phyloP scores from a whole-genome alignment of 2,329 filamentous ascomycete species.

The Orbilia oligospora region DNA sequence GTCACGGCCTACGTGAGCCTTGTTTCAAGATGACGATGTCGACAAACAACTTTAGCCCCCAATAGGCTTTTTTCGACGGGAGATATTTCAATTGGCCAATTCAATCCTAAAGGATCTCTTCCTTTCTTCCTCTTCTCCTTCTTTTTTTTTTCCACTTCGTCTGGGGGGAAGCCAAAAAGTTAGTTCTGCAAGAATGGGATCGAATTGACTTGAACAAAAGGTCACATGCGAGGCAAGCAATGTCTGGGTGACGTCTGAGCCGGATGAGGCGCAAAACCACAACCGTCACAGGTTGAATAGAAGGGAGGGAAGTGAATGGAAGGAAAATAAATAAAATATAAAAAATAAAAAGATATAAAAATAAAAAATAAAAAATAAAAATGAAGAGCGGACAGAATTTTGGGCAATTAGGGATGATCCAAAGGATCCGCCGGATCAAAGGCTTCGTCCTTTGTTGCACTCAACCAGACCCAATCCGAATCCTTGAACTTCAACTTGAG shows the following conservation, averaged over 20 bases:
- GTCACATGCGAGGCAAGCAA: conserved; percentile 50
- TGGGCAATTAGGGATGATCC: no score
- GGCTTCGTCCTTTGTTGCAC: conserved; percentile 6
- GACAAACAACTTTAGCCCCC: conserved; percentile 35
- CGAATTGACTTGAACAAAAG: neutral
- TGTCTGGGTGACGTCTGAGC: conserved; percentile 41
- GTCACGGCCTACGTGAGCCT: conserved; percentile 58
- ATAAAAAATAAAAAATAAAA: no score
- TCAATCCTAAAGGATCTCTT: conserved; percentile 38
- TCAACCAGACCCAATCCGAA: neutral
- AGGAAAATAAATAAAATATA: no score
- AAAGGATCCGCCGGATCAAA: neutral
- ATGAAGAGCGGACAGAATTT: no score
- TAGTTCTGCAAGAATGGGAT: neutral
- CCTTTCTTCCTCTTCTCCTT: conserved; percentile 5
- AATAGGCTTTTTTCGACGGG: conserved; percentile 43
- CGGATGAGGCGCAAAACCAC: conserved; percentile 51
- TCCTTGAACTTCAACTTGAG: no score
- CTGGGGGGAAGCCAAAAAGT: conserved; percentile 17
- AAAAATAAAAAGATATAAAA: no score
- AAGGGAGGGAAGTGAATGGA: no score
- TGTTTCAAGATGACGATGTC: conserved; percentile 60
- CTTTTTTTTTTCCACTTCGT: no score
- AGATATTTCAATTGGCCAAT: conserved; percentile 48
- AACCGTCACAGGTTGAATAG: conserved; percentile 39